Base-by-base conservation (phyloP, 495 filamentous ascomycete genomes). In the Lophiotrema nucula region DNA sequence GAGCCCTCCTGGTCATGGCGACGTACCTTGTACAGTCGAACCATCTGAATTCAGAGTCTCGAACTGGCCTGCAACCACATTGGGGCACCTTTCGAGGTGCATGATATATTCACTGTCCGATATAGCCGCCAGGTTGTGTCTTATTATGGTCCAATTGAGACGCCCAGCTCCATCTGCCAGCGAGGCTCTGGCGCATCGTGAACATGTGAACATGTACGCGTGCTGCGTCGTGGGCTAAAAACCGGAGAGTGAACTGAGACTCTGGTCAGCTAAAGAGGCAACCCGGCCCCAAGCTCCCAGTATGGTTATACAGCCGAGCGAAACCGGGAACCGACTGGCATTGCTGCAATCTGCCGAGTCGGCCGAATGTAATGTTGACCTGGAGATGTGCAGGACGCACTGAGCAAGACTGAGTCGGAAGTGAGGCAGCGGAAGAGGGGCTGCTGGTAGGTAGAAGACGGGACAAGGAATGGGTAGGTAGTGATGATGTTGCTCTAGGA, bases 281-380 rank as follows among this genome's bases (percentile, higher is more conserved):
- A 53, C 6, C 50, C 50, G 50, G 38, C 12, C 10, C 47, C 50
- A 11, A 26, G 22, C 16, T 38, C 60, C 43, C 53, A 52, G 37
- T 21, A 16, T 11, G 41, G 53, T 16, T 15, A 47, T 47, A 42
- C 26, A 54, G 43, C 58, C 58, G 58, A 62, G 27, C 22, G 44
- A 44, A 44, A 51, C 58, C 35, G 58, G 58, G 42, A 62, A 56
- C 44, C 51, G 58, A 61, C 24, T 3, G 21, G 5, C 2, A 47
- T 8, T 11, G 16, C 25, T 62, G 50, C 48, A 60, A 18, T 21
- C 13, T 60, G 56, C 56, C 56, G 56, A 60, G 28, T 19, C n/a
- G 48, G n/a, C 41, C 56, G 27, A 35, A 33, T 38, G 24, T 44
- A 26, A 58, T 39, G 56, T 51, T 49, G 48, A 53, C 39, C 2